phyloP scores from a whole-genome alignment of 257 asterid species.

The Jasminum sambac region DNA sequence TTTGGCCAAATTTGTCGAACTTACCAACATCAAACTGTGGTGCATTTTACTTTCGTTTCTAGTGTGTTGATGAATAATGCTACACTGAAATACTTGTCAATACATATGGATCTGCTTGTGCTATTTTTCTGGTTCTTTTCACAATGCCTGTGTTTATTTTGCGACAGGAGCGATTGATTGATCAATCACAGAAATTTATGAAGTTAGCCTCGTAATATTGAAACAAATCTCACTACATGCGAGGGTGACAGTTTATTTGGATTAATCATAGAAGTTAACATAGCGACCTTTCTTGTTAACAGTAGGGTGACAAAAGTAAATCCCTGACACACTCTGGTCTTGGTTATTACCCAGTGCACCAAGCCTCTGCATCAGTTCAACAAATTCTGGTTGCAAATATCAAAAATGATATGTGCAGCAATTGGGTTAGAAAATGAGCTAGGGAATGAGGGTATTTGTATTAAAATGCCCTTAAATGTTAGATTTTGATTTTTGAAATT shows the following conservation, averaged over 20 bases:
- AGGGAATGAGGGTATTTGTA: too few species aligned
- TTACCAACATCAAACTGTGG: neutral
- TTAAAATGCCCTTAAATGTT: too few species aligned
- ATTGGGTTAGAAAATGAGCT: too few species aligned
- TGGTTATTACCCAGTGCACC: conserved; percentile 94
- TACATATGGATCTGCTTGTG: neutral
- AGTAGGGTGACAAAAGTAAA: neutral
- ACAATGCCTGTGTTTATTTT: too few species aligned
- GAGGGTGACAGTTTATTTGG: too few species aligned
- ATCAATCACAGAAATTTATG: too few species aligned
- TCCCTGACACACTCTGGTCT: conserved; percentile 56
- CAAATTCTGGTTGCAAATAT: conserved; percentile 74
- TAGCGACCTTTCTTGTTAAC: neutral
- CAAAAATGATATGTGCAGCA: too few species aligned
- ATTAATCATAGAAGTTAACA: too few species aligned
- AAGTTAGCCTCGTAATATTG: too few species aligned
- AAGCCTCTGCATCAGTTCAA: conserved; percentile 91
- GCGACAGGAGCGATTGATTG: too few species aligned
- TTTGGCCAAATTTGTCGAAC: conserved; percentile 31
- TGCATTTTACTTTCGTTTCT: neutral
- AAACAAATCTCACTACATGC: too few species aligned
- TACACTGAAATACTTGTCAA: neutral
- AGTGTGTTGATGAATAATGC: neutral
- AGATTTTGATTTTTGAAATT: too few species aligned
- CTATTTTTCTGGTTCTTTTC: neutral